A percentile compares a stretch with the other conserved stretches of the same genome.
phyloP scores from a whole-genome alignment of 305 asterid genomes.

The Fraxinus angustifolia region DNA sequence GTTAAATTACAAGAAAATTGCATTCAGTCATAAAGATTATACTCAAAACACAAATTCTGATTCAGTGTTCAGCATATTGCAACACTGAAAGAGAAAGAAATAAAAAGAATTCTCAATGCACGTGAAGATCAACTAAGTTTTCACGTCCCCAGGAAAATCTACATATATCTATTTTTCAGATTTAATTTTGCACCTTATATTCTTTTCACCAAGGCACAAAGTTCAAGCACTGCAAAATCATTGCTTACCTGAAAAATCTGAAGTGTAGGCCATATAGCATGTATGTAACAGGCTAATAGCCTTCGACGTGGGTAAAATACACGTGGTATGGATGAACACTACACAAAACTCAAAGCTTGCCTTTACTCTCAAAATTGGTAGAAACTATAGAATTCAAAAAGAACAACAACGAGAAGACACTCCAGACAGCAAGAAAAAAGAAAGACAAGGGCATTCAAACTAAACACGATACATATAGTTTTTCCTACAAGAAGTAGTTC shows the following conservation, averaged over 20 bases:
- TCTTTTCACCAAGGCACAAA: background rate
- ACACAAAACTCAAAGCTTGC: constrained; percentile 8
- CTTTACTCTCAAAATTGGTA: background rate
- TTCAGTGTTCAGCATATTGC: background rate
- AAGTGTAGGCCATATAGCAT: background rate
- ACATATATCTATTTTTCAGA: background rate
- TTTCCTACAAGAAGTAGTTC: background rate
- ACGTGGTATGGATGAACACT: background rate
- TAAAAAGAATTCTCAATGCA: background rate
- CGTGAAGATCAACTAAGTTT: background rate
- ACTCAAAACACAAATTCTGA: constrained; percentile 6
- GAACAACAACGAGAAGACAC: background rate
- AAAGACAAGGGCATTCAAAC: background rate
- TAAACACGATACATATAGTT: background rate
- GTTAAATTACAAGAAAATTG: constrained; percentile 34
- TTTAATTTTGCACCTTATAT: background rate
- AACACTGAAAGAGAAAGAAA: background rate
- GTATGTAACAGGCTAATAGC: background rate
- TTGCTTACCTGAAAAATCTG: background rate
- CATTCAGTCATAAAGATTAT: constrained; percentile 22
- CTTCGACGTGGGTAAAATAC: background rate
- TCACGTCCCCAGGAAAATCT: background rate
- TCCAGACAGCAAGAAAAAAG: background rate
- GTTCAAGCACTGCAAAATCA: background rate
- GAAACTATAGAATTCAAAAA: background rate